Evolutionary conservation across 2,329 filamentous ascomycete species (phyloP), one percentile per base, ranked within the genome.

Genomic region (Claviceps spartinae): DNA sequence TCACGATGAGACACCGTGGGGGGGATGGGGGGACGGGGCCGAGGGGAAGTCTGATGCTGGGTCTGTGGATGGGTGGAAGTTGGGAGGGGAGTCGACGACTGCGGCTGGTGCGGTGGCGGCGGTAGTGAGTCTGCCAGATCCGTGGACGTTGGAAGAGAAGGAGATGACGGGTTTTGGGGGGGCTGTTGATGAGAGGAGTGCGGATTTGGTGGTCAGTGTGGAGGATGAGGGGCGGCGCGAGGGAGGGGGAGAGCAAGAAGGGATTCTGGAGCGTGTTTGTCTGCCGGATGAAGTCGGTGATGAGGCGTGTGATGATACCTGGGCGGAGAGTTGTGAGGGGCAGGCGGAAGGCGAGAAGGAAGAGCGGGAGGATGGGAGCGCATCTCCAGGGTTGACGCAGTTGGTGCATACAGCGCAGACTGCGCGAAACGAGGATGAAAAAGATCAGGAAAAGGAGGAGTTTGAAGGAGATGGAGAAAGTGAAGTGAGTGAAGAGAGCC

Each of bases 11-110:
- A 60, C 64, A 52, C 58, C 60, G 1, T 69, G 67, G 67, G 66
- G 63, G n/a, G 63, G 62, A 7, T 69, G 67, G 67, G 61, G 62
- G 24, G 66, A 65, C n/a, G 62, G 59, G 52, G 55, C 14, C 5
- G 7, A 55, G 5, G 54, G 38, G 53, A 26, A 54, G 52, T 44
- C 55, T 54, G 16, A 65, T 61, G 47, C 60, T 62, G 8, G 61
- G 59, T 3, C 67, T 64, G 66, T 63, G 63, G 45, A 61, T 57
- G 56, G 65, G 54, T 44, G 41, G 41, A 22, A 22, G 20, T 13
- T 44, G 42, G 20, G 42, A 44, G 13, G 42, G 13, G 42, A 26
- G 42, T 5, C 9, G 40, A 20, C 5, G 40, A 20, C 3, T 18
- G 20, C 4, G 8, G 5, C 40, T 7, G 6, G 6, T 14, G 7